Conservation (phyloP, 2,329 filamentous ascomycete genomes). For the Claviceps pazoutovae region DNA sequence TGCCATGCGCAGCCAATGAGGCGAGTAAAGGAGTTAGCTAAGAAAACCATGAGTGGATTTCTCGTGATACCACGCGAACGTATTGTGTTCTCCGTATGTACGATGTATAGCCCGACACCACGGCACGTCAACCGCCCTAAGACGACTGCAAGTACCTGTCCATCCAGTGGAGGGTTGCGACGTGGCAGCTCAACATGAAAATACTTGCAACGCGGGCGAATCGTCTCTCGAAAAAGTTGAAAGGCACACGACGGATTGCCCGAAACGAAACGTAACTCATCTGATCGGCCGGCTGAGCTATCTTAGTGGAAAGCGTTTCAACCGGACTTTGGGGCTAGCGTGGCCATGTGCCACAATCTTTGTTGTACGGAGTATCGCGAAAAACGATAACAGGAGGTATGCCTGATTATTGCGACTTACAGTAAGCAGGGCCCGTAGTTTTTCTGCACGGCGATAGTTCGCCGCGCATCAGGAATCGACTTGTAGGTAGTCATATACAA, state of each 20-base stretch:
- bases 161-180: neutral
- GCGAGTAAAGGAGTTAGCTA: neutral
- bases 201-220: neutral
- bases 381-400: neutral
- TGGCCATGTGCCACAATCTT: neutral
- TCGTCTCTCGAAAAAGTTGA: neutral
- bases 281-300: neutral
- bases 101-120: neutral
- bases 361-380: neutral
- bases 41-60: neutral
- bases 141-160: neutral
- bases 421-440: neutral
- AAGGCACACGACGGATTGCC: conserved; percentile 3
- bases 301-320: neutral
- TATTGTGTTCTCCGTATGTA: too few species aligned
- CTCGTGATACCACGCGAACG: neutral
- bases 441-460: neutral
- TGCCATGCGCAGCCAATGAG: neutral
- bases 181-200: neutral
- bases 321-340: neutral
- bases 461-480: neutral
- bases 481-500: neutral
- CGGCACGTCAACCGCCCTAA: neutral
- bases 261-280: neutral
- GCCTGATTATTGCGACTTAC: neutral